Base-by-base conservation (phyloP, 345 rosid genomes). In the Boechera divaricarpa region DNA sequence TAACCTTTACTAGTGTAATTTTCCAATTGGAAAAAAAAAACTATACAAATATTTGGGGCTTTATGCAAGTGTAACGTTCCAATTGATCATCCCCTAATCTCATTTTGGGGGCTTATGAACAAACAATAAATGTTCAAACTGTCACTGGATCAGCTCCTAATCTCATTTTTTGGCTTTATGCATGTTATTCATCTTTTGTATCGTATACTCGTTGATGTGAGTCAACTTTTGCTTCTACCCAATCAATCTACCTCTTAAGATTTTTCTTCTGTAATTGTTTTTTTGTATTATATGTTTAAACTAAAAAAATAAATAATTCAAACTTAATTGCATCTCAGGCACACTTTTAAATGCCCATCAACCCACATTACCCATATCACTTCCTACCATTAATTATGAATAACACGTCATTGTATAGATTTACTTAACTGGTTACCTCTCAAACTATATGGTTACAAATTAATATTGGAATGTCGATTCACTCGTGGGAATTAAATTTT, bases 391-490 rank as follows among this genome's bases (percentile, higher is more conserved):
- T 66, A 47, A 35, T 35, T 35, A 36, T 56, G 65, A 56, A 16
- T 11, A 33, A 24, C 67, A 45, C 64, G 52, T 66, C 59, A 57
- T 47, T 66, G 33, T 29, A 56, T 74, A n/a, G 5, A 66, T 57
- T 3, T 36, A 48, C 41, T 47, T 57, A 45, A 75, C 36, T 63
- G 66, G 65, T 28, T 36, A 35, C 51, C 77, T 64, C 28, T 31
- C 18, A 32, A 74, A 36, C 35, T 67, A 44, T 53, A 52, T 73
- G 39, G 62, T 52, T 62, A 9, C 49, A 63, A 51, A 62, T 63
- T 21, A 39, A 33, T 54, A 41, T 13, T 18, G 47, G 33, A 26
- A 55, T 39, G 36, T n/a, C 32, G 60, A 29, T 13, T 53, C 35
- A 9, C 57, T 49, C 21, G 35, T 53, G 16, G n/a, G 55, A 48